These are phyloP conservation scores for Mycena sanguinolenta DNA, from an alignment of 768 basidiomycete genomes.

Conservation along the genomic window DNA sequence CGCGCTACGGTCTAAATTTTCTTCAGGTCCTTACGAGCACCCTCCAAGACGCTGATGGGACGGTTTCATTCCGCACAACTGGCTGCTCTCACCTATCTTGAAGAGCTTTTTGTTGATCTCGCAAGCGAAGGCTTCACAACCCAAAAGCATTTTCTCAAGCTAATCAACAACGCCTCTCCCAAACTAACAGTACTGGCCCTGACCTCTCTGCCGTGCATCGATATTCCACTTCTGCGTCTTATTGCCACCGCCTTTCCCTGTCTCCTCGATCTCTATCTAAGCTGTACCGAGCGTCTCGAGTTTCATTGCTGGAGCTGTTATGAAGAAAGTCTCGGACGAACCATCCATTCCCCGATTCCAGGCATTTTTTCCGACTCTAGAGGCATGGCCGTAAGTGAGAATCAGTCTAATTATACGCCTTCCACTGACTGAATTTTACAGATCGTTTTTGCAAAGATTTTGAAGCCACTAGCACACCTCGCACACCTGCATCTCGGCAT, in stretches of 20 bases:
- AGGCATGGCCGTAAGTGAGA: slow-evolving; percentile 65
- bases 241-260: slow-evolving; percentile 62
- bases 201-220: slow-evolving; percentile 70
- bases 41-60: slow-evolving; percentile 45
- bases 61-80: slow-evolving; percentile 43
- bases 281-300: slow-evolving; percentile 71
- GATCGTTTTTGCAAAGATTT: slow-evolving; percentile 58
- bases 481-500: slow-evolving; percentile 70
- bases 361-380: slow-evolving; percentile 58
- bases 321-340: slow-evolving; percentile 68
- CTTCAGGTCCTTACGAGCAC: slow-evolving; percentile 48
- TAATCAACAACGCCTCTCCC: slow-evolving; percentile 48
- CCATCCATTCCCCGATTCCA: slow-evolving; percentile 74
- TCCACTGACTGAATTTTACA: slow-evolving; percentile 38
- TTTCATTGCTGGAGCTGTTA: slow-evolving; percentile 72
- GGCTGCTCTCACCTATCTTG: slow-evolving; percentile 50
- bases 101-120: slow-evolving; percentile 58
- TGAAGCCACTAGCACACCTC: slow-evolving; percentile 62
- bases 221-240: slow-evolving; percentile 58
- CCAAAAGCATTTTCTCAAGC: slow-evolving; percentile 53
- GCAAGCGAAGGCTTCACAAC: slow-evolving; percentile 57
- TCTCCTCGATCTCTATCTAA: slow-evolving; percentile 65
- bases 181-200: slow-evolving; percentile 64
- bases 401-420: not conserved
- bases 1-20: slow-evolving; percentile 38